These are phyloP conservation scores for Arthrobotrys entomopaga DNA, from an alignment of 2,329 filamentous ascomycete species.

Conservation along the genomic window DNA sequence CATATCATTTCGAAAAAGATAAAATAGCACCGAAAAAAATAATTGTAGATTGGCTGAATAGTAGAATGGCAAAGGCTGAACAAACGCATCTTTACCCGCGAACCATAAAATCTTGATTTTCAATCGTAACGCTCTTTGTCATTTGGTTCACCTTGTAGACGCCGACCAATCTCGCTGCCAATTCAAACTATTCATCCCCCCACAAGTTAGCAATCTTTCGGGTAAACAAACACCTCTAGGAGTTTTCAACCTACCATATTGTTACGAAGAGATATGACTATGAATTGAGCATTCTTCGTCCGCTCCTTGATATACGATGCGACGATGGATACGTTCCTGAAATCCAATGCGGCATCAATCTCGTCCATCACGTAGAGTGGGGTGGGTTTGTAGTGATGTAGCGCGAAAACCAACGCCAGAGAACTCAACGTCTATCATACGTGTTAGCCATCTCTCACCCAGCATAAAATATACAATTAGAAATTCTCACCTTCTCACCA, in stretches of 20 bases:
- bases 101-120: constrained; percentile 80
- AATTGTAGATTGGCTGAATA: neutral
- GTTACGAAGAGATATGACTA: constrained; percentile 96
- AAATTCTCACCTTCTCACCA: constrained; percentile 77
- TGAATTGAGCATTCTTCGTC: constrained; percentile 98
- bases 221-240: constrained; percentile 21
- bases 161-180: constrained; percentile 91
- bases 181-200: constrained; percentile 78
- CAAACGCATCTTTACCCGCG: constrained; percentile 25
- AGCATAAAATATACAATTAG: neutral
- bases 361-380: constrained; percentile 99
- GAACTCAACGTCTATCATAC: constrained; percentile 76
- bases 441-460: constrained; percentile 15
- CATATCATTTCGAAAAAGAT: constrained; percentile 24
- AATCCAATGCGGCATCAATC: constrained; percentile 97
- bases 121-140: constrained; percentile 90
- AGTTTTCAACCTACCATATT: constrained; percentile 75
- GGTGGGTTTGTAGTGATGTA: constrained; percentile 98
- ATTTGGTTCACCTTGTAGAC: constrained; percentile 99
- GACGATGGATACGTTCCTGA: constrained; percentile 97
- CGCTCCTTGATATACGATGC: constrained; percentile 99
- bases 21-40: constrained; percentile 8
- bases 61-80: neutral
- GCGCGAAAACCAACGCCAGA: constrained; percentile 93
- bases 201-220: constrained; percentile 7